phyloP scores from a whole-genome alignment of 108 stramenopile genomes.

The Skeletonema tropicum region DNA sequence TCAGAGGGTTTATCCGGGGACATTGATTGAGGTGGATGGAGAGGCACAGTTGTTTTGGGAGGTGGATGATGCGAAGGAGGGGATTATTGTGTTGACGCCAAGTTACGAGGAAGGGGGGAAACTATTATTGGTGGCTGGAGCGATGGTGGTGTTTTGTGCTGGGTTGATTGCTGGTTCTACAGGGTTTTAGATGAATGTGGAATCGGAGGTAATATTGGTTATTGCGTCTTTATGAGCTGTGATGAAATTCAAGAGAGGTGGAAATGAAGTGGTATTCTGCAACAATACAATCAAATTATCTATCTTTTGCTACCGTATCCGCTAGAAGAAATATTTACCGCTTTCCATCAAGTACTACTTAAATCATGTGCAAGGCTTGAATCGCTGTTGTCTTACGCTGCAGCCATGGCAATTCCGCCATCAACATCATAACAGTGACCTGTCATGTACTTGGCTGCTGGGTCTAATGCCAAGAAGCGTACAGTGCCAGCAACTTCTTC shows the following conservation, averaged over 20 bases:
- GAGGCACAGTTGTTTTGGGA: constrained; percentile 58
- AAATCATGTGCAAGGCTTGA: too few relatives aligned
- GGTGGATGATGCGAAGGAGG: constrained; percentile 35
- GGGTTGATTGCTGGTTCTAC: constrained; percentile 52
- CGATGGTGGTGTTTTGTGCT: constrained; percentile 56
- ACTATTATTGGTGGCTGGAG: constrained; percentile 51
- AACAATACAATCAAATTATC: too few relatives aligned
- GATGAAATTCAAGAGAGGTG: too few relatives aligned
- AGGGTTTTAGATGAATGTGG: constrained; percentile 9
- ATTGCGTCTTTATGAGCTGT: background rate
- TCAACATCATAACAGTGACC: constrained; percentile 71
- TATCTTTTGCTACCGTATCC: background rate
- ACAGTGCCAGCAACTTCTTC: constrained; percentile 51
- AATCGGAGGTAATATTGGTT: background rate
- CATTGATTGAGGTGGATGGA: constrained; percentile 64
- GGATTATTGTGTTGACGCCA: constrained; percentile 73
- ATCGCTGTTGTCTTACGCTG: background rate
- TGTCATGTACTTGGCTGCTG: constrained; percentile 54
- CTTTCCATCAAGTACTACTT: too few relatives aligned
- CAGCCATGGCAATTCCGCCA: constrained; percentile 72
- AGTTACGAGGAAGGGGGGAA: constrained; percentile 65
- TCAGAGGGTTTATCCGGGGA: constrained; percentile 53
- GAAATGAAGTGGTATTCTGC: too few relatives aligned
- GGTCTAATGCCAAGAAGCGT: constrained; percentile 57
- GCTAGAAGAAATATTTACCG: background rate